Base-by-base conservation (phyloP, 2,329 filamentous ascomycete genomes). In the Fusarium sp. region DNA sequence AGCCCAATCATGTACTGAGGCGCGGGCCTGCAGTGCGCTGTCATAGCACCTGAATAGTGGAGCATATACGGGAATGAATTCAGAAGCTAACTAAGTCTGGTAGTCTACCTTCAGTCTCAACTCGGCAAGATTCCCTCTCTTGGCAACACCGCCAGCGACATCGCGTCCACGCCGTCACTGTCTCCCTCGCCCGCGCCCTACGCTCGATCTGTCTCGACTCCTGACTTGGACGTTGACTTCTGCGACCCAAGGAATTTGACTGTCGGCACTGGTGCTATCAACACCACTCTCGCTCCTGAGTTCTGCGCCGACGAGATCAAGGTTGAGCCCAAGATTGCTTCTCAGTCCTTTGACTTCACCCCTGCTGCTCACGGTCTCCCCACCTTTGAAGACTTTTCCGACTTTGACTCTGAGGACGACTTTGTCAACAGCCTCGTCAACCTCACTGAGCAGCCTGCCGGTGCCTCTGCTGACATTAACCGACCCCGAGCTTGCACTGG, bases 191-290 rank as follows among this genome's bases (percentile, higher is more conserved):
- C 94, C 20, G 92, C 93, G 49, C 93, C 93, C 30, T 90, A 93
- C 70, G 90, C 93, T 73, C 85, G 87, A 74, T 89, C 92, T 59
- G 83, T 90, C 78, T 83, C 87, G 47, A 89, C 89, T 9, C 73
- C 70, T 3, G 91, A 93, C 76, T 85, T 87, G 72, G 91, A 93
- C 79, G 87, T 93, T 72, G 91, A 93, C 81, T 97, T 96, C 80
- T 97, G 95, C 81, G 94, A 98, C 78, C 94, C 95, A 34, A 90
- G 94, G 77, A 93, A 97, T 78, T 84, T 98, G 69, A 97, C 92
- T 21, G 93, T 97, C 18, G 86, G 83, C 28, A 86, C 83, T 56
- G 80, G 80, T 77, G 80, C 85, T 57, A 80, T 83, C 66, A 86
- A 83, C 74, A 79, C 85, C 41, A 84, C 82, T 11, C 77, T 86